Evolutionary conservation across 352 stramenopile species (phyloP).

Genomic region (Phytophthora europaea): DNA sequence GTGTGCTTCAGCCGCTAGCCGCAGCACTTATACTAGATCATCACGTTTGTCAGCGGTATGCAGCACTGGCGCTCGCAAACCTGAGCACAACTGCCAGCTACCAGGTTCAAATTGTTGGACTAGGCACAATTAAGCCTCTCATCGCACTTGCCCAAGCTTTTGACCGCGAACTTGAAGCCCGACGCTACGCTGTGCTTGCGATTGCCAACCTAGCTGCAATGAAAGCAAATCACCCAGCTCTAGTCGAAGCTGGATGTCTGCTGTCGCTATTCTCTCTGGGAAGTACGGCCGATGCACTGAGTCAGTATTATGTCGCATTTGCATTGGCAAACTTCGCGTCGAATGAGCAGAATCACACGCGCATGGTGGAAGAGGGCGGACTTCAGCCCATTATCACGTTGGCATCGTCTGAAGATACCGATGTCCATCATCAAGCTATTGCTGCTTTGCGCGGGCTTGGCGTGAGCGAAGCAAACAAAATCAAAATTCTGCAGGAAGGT

Average conservation of each 20-base stretch:
- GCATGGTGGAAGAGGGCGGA: slow-evolving; percentile 96
- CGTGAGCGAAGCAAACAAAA: slow-evolving; percentile 92
- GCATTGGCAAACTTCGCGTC: slow-evolving; percentile 96
- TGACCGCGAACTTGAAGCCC: slow-evolving; percentile 93
- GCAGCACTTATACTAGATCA: slow-evolving; percentile 90
- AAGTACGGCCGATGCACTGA: slow-evolving; percentile 93
- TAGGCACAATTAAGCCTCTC: slow-evolving; percentile 93
- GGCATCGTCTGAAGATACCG: slow-evolving; percentile 90
- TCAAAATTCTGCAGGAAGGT: slow-evolving; percentile 98
- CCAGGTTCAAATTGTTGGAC: slow-evolving; percentile 96
- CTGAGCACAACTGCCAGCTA: slow-evolving; percentile 94
- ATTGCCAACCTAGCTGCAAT: slow-evolving; percentile 97
- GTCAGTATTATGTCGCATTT: slow-evolving; percentile 96
- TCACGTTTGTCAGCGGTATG: slow-evolving; percentile 95
- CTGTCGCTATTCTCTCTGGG: slow-evolving; percentile 94
- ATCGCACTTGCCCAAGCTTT: slow-evolving; percentile 89
- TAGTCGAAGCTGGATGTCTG: slow-evolving; percentile 94
- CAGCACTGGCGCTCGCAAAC: slow-evolving; percentile 94
- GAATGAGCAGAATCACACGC: slow-evolving; percentile 92
- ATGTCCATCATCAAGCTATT: slow-evolving; percentile 96
- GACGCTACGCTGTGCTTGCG: slow-evolving; percentile 94
- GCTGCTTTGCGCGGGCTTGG: slow-evolving; percentile 94
- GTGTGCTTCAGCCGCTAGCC: slow-evolving; percentile 92
- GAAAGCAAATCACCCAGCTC: slow-evolving; percentile 94
- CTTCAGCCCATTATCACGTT: slow-evolving; percentile 97